A percentile compares a stretch with the other conserved stretches of the same genome.
Evolutionary conservation across 345 rosid species (phyloP).

Genomic region (Eutrema yunnanense): DNA sequence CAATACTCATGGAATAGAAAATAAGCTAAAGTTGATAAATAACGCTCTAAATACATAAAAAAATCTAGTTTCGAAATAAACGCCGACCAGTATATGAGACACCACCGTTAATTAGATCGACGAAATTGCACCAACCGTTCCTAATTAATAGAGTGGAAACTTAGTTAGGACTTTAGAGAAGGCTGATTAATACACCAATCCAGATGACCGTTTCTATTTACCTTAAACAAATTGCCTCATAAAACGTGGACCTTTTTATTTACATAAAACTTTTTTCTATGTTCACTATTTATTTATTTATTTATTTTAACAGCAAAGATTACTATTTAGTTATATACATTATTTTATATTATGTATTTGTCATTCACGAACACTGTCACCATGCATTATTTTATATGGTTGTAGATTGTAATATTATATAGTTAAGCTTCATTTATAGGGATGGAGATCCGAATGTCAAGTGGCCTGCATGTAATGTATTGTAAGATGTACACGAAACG

Average conservation of each 20-base stretch:
- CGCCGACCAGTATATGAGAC: neutral
- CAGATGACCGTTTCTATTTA: no score
- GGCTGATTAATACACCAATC: neutral
- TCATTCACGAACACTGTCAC: neutral
- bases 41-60: no score
- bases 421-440: neutral
- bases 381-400: neutral
- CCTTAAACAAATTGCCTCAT: no score
- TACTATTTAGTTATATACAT: no score
- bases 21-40: no score
- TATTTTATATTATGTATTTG: neutral
- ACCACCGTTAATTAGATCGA: neutral
- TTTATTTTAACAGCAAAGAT: neutral
- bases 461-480: neutral
- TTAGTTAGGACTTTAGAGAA: neutral
- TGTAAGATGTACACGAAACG: conserved; percentile 12
- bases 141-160: neutral
- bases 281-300: no score
- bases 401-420: neutral
- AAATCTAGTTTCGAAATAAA: no score
- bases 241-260: no score
- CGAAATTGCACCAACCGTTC: neutral
- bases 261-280: neutral
- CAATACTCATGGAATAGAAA: no score
- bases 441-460: conserved; percentile 16